Conservation (phyloP, 2,329 filamentous ascomycete species). For the Myriosclerotinia scirpicola region DNA sequence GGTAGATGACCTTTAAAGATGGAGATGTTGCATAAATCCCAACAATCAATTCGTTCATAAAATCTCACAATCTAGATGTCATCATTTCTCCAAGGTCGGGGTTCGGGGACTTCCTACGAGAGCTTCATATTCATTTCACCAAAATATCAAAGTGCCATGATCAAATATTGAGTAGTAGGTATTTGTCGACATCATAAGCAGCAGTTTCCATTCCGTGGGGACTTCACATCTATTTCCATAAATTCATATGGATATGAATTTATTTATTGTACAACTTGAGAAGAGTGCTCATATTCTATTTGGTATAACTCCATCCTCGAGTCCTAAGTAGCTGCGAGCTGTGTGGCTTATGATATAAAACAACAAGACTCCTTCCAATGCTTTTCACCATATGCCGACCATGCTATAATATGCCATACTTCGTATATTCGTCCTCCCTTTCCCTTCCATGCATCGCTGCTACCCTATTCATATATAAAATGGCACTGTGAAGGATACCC, state of each 20-base stretch:
- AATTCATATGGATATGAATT: neutral
- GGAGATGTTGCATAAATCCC: neutral
- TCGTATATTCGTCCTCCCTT: neutral
- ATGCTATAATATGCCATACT: neutral
- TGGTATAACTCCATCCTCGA: neutral
- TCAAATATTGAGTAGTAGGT: too few species aligned
- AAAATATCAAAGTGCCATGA: neutral
- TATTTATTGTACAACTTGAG: conserved; percentile 1
- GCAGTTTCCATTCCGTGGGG: neutral
- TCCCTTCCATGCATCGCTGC: neutral
- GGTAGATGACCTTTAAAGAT: neutral
- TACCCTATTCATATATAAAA: neutral
- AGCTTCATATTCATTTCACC: neutral
- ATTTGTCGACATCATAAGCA: neutral
- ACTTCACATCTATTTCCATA: neutral
- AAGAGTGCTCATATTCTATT: conserved; percentile 16
- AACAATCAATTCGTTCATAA: neutral
- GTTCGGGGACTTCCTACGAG: neutral
- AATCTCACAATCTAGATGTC: neutral
- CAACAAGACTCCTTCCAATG: conserved; percentile 16
- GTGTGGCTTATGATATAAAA: conserved; percentile 6
- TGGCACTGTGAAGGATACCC: neutral
- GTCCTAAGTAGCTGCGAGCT: neutral
- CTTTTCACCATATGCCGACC: conserved; percentile 4
- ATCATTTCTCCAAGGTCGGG: conserved; percentile 13